Evolutionary conservation across 1,284 basidiomycete species (phyloP).

Genomic region (Ustilago bromivora): DNA sequence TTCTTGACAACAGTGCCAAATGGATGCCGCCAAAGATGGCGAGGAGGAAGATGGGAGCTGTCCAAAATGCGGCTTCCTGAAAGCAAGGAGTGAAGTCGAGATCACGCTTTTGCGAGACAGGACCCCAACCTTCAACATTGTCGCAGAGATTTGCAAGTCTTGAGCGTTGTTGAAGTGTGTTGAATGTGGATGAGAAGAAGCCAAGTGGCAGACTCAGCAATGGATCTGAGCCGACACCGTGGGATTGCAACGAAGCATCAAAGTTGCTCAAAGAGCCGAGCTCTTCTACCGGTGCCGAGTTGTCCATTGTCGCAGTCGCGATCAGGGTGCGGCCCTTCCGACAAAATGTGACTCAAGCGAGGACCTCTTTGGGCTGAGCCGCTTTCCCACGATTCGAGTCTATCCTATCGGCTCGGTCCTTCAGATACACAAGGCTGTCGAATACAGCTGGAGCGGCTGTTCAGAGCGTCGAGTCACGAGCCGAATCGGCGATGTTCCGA

Average conservation of each 20-base stretch:
- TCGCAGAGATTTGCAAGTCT: conserved; percentile 30
- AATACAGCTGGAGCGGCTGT: conserved; percentile 1
- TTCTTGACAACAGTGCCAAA: conserved; percentile 34
- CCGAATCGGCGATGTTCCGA: background rate
- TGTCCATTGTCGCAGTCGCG: conserved; percentile 20
- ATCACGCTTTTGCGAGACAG: conserved; percentile 75
- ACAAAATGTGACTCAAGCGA: background rate
- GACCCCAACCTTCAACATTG: conserved; percentile 74
- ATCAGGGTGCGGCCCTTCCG: background rate
- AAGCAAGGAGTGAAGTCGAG: conserved; percentile 88
- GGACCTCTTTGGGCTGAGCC: background rate
- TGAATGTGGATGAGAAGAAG: conserved; percentile 35
- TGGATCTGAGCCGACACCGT: conserved; percentile 25
- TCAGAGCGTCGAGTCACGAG: background rate
- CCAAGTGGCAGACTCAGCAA: conserved; percentile 31
- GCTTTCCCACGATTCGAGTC: background rate
- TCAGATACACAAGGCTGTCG: background rate
- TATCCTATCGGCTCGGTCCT: background rate
- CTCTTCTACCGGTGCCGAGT: conserved; percentile 32
- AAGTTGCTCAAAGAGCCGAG: conserved; percentile 29
- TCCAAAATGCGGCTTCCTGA: conserved; percentile 74
- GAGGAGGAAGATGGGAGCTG: conserved; percentile 55
- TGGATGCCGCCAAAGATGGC: conserved; percentile 44
- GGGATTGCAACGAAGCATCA: conserved; percentile 26
- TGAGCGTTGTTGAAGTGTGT: conserved; percentile 8